Evolutionary conservation across 768 basidiomycete genomes (phyloP).

Genomic region (Hirschioporus abietinus): DNA sequence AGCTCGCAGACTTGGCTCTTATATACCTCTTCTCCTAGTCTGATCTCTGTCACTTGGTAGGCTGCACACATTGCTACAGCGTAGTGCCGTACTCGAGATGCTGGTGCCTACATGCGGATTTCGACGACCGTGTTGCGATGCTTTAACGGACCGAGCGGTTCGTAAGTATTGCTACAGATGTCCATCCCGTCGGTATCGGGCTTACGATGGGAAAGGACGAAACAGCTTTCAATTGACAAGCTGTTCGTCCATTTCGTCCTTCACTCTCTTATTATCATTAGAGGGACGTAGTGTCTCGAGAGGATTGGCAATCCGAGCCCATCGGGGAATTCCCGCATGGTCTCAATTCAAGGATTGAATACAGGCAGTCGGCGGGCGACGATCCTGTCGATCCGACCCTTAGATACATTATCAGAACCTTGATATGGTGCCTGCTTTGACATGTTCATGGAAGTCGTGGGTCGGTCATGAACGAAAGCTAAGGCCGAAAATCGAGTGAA

Average conservation of each 20-base stretch:
- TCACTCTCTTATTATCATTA: background rate
- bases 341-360: background rate
- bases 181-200: background rate
- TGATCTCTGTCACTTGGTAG: background rate
- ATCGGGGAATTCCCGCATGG: background rate
- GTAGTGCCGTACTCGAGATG: background rate
- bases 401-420: background rate
- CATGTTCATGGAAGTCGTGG: background rate
- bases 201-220: background rate
- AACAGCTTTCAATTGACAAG: background rate
- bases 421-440: background rate
- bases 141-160: background rate
- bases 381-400: background rate
- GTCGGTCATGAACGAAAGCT: background rate
- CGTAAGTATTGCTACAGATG: background rate
- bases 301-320: background rate
- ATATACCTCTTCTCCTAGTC: background rate
- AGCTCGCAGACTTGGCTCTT: background rate
- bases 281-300: background rate
- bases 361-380: background rate
- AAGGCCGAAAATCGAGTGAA: background rate
- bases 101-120: background rate
- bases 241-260: background rate
- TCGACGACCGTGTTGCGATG: background rate
- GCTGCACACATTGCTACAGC: background rate